Evolutionary conservation across 2,329 filamentous ascomycete species (phyloP), one percentile per base, ranked within the genome.

Genomic region (Xylaria sp.): DNA sequence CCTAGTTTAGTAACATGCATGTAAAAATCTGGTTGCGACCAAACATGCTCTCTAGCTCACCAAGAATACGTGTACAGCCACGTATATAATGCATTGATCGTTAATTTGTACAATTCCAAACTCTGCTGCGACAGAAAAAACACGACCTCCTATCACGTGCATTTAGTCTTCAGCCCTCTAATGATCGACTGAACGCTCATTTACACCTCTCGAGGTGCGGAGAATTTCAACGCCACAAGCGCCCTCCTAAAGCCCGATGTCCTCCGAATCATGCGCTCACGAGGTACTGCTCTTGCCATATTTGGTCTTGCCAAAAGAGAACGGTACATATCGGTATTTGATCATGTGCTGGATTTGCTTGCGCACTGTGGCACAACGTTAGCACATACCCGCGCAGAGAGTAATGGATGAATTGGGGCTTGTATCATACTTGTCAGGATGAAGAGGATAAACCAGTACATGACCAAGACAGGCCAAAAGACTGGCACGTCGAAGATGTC

Each of bases 261-360:
- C 29, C 53, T 15, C 20, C 33, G 11, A 45, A 22, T n/a, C 47
- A 4, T 59, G 45, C 33, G 60, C 65, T 71, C 63, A 74, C 44
- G 77, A 81, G 50, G 82, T 81, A 81, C 82, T 89, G 81, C 84
- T 86, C 83, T 89, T 90, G 78, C 81, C 84, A 80, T 96, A 96
- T 78, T 88, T 90, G 71, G 92, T 86, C 88, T 97, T 97, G 81
- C 94, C 94, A 72, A 97, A 89, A 45, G 92, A 90, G 83, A 97
- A 97, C 45, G 94, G 94, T 33, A 97, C 94, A 79, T 97, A 99
- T 82, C 95, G 93, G 85, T 98, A 99, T 85, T 98, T 99, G 87
- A 99, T 95, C 96, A 99, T 99, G 84, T 98, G 96, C 84, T 99
- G 96, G 75, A 99, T 99, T 84, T 99, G 96, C 85, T 96, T 93